Evolutionary conservation across 129 eudicot genomes (phyloP), one percentile per base, ranked within the genome.

Genomic region (Ambrosia artemisiifolia): DNA sequence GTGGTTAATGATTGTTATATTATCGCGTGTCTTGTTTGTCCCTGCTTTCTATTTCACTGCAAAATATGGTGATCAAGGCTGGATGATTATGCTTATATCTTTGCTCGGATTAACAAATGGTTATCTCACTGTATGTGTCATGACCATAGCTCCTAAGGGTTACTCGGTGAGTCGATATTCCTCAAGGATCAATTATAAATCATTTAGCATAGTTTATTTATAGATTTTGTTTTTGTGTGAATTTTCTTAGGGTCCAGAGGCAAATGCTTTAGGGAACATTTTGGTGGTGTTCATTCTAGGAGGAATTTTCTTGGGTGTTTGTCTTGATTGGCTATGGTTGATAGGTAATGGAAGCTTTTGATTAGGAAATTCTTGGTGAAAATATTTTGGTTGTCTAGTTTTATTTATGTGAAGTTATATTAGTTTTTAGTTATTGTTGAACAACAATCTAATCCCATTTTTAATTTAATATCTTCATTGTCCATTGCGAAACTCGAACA

Each of bases 321-420:
- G 83, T 24, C 87, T 89, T 33, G 96, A 86, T 78, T 89, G 96
- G 96, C 69, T 89, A 78, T 89, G 96, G 92, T 64, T 86, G 16
- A 89, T 89, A 38, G 88, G 88, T 2, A 79, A 82, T 33, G 82
- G 83, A 30, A 68, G 17, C 18, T 82, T 85, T 46, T 72, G 51
- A 70, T 19, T 56, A 17, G 16, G 38, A 54, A 35, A 18, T 35
- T 51, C 50, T 3, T 17, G 65, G 10, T 36, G 13, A 4, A 53
- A 51, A 9, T 8, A 3, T 33, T 19, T 5, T 5, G 43, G 43
- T 5, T 36, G 43, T 36, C 43, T 8, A 7, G 7, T 36, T 36
- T 36, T 36, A 36, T 36, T 36, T 36, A 36, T 36, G 9, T 36
- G 43, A 36, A 36, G 43, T 36, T 36, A 36, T 36, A 36, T 36